A percentile compares a stretch with the other conserved stretches of the same genome.
Conservation (phyloP, 352 stramenopile genomes). For the Phytophthora pisi region DNA sequence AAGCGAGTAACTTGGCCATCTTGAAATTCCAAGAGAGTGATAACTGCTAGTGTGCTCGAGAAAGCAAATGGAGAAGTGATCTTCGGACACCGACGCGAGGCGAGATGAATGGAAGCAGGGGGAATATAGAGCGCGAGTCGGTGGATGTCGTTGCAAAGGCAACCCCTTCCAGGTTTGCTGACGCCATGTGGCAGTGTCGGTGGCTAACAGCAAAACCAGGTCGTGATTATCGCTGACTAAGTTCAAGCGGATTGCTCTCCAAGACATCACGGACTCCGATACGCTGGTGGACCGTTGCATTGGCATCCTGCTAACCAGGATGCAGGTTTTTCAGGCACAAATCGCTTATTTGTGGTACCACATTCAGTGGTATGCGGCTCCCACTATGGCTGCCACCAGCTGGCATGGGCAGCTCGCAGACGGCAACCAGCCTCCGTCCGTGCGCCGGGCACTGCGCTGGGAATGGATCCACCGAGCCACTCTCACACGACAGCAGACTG, state of each 20-base stretch:
- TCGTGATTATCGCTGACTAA: slow-evolving; percentile 9
- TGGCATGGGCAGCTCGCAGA: slow-evolving; percentile 2
- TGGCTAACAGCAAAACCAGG: slow-evolving; percentile 25
- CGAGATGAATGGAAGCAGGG: neutral
- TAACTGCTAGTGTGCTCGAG: slow-evolving; percentile 25
- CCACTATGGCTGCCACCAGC: slow-evolving; percentile 12
- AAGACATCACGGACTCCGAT: slow-evolving; percentile 12
- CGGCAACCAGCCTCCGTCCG: slow-evolving; percentile 16
- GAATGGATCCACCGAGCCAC: slow-evolving; percentile 34
- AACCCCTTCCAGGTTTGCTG: neutral
- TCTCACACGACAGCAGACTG: slow-evolving; percentile 22
- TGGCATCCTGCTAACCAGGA: slow-evolving; percentile 20
- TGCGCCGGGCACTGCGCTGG: neutral
- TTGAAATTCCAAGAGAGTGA: slow-evolving; percentile 18
- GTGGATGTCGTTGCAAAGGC: slow-evolving; percentile 16
- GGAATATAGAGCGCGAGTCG: slow-evolving; percentile 2
- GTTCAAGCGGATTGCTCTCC: slow-evolving; percentile 11
- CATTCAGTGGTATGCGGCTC: slow-evolving; percentile 1
- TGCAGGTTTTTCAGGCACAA: slow-evolving; percentile 7
- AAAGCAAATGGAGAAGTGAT: slow-evolving; percentile 37
- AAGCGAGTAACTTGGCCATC: slow-evolving; percentile 52
- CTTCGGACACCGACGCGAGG: neutral
- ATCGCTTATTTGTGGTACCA: slow-evolving; percentile 26
- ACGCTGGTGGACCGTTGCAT: slow-evolving; percentile 9
- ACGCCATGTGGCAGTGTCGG: slow-evolving; percentile 9